Percentiles rank a stretch among this genome's conserved stretches.
phyloP scores from a whole-genome alignment of 1,284 basidiomycete species.

The Malassezia equina region DNA sequence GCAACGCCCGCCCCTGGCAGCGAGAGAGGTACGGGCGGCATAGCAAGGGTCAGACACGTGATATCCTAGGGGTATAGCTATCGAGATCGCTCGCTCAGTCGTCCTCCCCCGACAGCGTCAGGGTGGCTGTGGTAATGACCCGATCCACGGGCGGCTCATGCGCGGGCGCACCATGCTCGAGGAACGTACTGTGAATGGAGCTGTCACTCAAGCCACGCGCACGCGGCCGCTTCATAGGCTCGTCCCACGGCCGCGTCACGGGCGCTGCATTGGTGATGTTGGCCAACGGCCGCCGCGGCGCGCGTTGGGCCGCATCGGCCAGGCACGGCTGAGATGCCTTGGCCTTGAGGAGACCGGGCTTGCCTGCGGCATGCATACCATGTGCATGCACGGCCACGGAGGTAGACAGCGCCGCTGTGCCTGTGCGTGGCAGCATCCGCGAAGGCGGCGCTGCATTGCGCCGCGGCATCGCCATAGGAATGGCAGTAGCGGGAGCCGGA shows the following conservation, averaged over 20 bases:
- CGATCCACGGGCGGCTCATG: slow-evolving; percentile 14
- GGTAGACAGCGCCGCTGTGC: background rate
- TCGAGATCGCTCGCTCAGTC: background rate
- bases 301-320: background rate
- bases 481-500: background rate
- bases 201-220: slow-evolving; percentile 41
- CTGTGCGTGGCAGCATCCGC: slow-evolving; percentile 1
- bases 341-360: slow-evolving; percentile 6
- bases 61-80: background rate
- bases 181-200: slow-evolving; percentile 36
- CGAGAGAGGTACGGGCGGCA: background rate
- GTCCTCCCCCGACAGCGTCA: background rate
- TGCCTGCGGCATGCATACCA: slow-evolving; percentile 3
- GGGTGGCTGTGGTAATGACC: slow-evolving; percentile 4
- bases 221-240: slow-evolving; percentile 23
- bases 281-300: background rate
- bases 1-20: background rate
- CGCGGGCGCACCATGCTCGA: slow-evolving; percentile 24
- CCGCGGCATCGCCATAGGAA: slow-evolving; percentile 5
- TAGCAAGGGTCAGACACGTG: background rate
- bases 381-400: slow-evolving; percentile 5
- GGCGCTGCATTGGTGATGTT: slow-evolving; percentile 18
- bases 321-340: slow-evolving; percentile 5
- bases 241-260: slow-evolving; percentile 16
- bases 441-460: background rate